phyloP scores from a whole-genome alignment of 768 basidiomycete genomes.

The Porpolomopsis calyptriformis region DNA sequence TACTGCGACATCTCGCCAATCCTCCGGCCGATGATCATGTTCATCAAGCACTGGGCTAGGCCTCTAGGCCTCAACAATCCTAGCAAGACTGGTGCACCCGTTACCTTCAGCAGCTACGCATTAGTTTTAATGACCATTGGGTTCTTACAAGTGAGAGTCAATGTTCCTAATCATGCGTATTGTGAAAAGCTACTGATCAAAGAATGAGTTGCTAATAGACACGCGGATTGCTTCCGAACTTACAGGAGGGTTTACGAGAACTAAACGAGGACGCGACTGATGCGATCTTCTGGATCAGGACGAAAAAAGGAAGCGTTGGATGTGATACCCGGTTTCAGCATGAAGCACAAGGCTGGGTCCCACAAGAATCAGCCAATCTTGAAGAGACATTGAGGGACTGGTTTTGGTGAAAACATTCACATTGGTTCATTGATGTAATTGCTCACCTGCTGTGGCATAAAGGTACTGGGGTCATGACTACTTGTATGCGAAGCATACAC shows the following conservation, averaged over 20 bases:
- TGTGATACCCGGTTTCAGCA: slow-evolving; percentile 26
- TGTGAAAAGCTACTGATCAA: neutral
- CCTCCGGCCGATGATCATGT: slow-evolving; percentile 32
- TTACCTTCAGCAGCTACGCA: slow-evolving; percentile 53
- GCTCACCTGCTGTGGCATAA: neutral
- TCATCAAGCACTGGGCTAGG: slow-evolving; percentile 53
- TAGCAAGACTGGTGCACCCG: slow-evolving; percentile 12
- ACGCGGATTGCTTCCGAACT: slow-evolving; percentile 36
- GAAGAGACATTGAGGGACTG: slow-evolving; percentile 25
- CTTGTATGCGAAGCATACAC: slow-evolving; percentile 20
- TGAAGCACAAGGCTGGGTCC: slow-evolving; percentile 9
- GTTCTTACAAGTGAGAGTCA: slow-evolving; percentile 45
- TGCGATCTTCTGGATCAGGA: slow-evolving; percentile 24
- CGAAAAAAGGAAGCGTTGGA: slow-evolving; percentile 6
- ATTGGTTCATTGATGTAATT: neutral
- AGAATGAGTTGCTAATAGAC: slow-evolving; percentile 21
- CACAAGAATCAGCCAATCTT: slow-evolving; percentile 10
- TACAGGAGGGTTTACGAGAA: slow-evolving; percentile 32
- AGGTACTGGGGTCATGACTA: slow-evolving; percentile 40
- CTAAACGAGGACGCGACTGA: slow-evolving; percentile 4
- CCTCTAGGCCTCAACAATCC: slow-evolving; percentile 42
- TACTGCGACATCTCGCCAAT: slow-evolving; percentile 41
- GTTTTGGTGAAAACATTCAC: slow-evolving; percentile 28
- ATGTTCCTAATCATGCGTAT: too few relatives aligned
- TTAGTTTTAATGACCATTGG: slow-evolving; percentile 50